phyloP scores from a whole-genome alignment of 768 basidiomycete species.

The Sarcodon sp. region DNA sequence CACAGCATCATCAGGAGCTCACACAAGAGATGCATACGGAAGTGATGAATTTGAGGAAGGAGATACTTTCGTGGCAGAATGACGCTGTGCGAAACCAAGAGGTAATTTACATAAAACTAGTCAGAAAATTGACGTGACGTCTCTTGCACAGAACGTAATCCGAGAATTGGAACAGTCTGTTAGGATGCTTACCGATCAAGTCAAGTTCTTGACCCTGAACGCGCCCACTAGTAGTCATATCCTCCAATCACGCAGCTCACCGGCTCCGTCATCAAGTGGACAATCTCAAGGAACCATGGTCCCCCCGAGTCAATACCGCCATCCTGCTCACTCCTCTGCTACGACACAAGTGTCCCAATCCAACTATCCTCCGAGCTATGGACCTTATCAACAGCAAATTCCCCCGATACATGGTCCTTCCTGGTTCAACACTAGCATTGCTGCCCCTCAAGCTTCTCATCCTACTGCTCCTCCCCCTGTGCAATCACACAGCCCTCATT shows the following conservation, averaged over 20 bases:
- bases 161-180: conserved; percentile 75
- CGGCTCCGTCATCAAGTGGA: conserved; percentile 8
- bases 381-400: conserved; percentile 12
- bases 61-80: conserved; percentile 71
- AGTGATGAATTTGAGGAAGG: conserved; percentile 66
- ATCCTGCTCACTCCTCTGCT: conserved; percentile 19
- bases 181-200: conserved; percentile 63
- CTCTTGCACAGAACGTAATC: conserved; percentile 42
- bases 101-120: conserved; percentile 25
- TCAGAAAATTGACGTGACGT: conserved; percentile 6
- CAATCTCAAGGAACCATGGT: conserved; percentile 11
- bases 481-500: conserved; percentile 35
- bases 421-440: conserved; percentile 57
- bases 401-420: conserved; percentile 11
- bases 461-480: conserved; percentile 56
- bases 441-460: conserved; percentile 74
- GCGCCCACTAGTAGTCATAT: conserved; percentile 6
- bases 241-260: conserved; percentile 10
- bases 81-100: conserved; percentile 71
- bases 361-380: conserved; percentile 11
- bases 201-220: conserved; percentile 64
- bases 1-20: conserved; percentile 73
- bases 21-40: conserved; percentile 64
- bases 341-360: conserved; percentile 24
- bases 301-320: conserved; percentile 8